Percentiles rank a stretch among this genome's conserved stretches.
These are phyloP conservation scores for Diaporthe eres DNA, from an alignment of 2,329 filamentous ascomycete genomes.

Conservation along the genomic window DNA sequence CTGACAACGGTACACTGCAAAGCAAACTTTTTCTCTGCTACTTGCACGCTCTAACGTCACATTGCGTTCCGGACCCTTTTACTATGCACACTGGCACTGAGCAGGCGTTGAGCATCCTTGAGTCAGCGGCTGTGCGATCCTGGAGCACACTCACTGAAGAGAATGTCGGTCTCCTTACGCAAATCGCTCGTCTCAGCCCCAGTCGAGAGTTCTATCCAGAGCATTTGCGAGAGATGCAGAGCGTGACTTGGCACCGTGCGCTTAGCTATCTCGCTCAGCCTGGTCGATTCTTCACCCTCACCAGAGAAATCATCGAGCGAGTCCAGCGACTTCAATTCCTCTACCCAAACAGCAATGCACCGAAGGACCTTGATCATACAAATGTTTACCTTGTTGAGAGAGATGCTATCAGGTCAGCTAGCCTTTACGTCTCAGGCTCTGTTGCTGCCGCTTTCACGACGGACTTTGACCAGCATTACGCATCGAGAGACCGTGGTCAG, in stretches of 20 bases:
- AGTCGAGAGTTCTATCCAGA: slow-evolving; percentile 60
- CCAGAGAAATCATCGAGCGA: not conserved
- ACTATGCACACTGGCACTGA: slow-evolving; percentile 68
- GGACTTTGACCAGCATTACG: not conserved
- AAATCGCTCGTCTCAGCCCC: slow-evolving; percentile 59
- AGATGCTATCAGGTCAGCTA: not conserved
- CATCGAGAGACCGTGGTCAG: not conserved
- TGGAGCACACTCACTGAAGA: slow-evolving; percentile 56
- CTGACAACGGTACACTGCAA: slow-evolving; percentile 63
- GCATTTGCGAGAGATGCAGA: slow-evolving; percentile 61
- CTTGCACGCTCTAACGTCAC: slow-evolving; percentile 68
- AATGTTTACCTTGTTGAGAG: not conserved
- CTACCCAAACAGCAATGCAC: not conserved
- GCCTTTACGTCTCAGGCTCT: not conserved
- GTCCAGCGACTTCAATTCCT: not conserved
- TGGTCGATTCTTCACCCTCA: slow-evolving; percentile 52
- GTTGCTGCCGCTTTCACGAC: not conserved
- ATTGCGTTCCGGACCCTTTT: slow-evolving; percentile 64
- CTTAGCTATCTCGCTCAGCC: slow-evolving; percentile 62
- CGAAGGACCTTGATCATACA: not conserved
- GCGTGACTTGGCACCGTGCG: slow-evolving; percentile 56
- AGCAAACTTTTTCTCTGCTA: slow-evolving; percentile 66
- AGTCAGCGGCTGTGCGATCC: slow-evolving; percentile 63
- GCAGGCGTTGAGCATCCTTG: slow-evolving; percentile 63
- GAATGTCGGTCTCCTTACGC: slow-evolving; percentile 53